Base-by-base conservation (phyloP, 805 yeast species). In the Citeromyces matritensis region DNA sequence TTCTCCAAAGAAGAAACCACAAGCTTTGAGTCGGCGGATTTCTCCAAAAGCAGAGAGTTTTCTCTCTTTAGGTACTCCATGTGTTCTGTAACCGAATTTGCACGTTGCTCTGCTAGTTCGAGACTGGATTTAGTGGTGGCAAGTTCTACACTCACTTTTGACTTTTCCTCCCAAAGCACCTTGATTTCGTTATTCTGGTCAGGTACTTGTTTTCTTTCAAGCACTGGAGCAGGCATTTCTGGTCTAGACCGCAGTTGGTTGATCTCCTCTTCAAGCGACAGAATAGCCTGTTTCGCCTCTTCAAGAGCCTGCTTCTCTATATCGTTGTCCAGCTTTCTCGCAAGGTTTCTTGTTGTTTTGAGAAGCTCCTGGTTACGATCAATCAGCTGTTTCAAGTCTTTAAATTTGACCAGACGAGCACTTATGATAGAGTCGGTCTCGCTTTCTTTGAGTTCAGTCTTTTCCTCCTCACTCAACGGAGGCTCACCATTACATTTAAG, bases 391-490 rank as follows among this genome's bases (percentile, higher is more conserved):
- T 64, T 57, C 9, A 81, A 63, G 43, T 65, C 67, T 27, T 64
- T 67, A 53, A 86, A 88, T 6, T 71, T 65, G 1, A 83, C 74
- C 27, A 91, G 57, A 36, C 94, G 63, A 33, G 79, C 78, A 7
- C 84, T 61, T 15, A 88, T 82, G 25, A 85, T 47, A 23, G 44
- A 48, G 41, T 79, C 88, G 1, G 94, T 75, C 44, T 83, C 95
- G 3, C 74, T 63, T 25, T 15, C 27, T 14, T 69, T 70, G 15
- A 85, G 62, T 15, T 75, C 73, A n/a, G 58, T 59, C 39, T 66
- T 64, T 43, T 88, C 95, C 9, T 68, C 68, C 0, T 60, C 50
- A 4, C 79, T 65, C 24, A 88, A 54, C 6, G 88, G 81, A 26
- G 57, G 59, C 24, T 69, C 69, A n/a, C 68, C 57, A 31, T 62